phyloP scores from a whole-genome alignment of 225 moss, liverwort and hornwort species.

The Neckera pumila region DNA sequence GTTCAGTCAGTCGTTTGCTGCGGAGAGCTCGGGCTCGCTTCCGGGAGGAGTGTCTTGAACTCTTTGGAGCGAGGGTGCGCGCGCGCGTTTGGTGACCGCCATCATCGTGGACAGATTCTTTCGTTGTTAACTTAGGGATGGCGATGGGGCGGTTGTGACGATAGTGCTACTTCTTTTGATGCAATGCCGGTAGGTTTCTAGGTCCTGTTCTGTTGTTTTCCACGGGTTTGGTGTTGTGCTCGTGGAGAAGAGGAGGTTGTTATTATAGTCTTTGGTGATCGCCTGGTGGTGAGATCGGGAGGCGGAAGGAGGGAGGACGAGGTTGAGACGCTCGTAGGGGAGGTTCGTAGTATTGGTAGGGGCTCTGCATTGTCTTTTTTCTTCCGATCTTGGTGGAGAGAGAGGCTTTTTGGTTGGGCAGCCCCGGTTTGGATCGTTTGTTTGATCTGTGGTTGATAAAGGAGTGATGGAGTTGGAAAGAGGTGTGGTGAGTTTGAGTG shows the following conservation, averaged over 20 bases:
- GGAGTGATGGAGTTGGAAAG: not conserved
- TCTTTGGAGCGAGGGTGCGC: not conserved
- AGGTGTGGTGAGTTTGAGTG: not conserved
- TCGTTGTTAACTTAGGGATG: not conserved
- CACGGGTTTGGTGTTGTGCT: not conserved
- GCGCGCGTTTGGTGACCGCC: not conserved
- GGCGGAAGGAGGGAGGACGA: not conserved
- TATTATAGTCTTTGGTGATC: not conserved
- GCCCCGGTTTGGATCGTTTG: not conserved
- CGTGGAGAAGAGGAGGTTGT: not conserved
- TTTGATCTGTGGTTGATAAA: not conserved
- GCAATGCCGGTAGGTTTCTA: not conserved
- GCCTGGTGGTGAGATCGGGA: not conserved
- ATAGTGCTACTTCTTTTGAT: not conserved
- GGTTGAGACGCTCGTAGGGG: not conserved
- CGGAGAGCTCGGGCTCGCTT: not conserved
- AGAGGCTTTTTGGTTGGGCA: not conserved
- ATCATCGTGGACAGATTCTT: not conserved
- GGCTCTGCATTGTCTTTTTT: not conserved
- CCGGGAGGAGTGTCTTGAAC: not conserved
- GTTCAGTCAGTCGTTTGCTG: not conserved
- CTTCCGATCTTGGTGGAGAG: conserved; percentile 7
- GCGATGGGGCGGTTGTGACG: not conserved
- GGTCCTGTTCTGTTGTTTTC: not conserved
- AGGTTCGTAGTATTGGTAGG: not conserved